Conservation (phyloP, 441 rosid species). For the Caryocar brasiliense region DNA sequence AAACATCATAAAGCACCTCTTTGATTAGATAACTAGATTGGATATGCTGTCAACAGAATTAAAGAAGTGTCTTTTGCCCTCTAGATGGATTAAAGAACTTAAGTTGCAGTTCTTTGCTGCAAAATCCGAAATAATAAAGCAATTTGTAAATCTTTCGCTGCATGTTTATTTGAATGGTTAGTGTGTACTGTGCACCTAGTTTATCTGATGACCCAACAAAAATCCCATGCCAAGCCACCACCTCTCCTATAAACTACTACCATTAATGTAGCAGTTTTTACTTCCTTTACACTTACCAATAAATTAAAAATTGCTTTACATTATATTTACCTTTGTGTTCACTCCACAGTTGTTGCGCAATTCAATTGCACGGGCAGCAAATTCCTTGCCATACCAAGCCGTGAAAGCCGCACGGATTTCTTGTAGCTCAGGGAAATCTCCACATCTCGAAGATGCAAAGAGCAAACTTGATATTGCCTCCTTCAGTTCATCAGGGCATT, state of each 20-base stretch:
- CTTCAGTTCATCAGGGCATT: slow-evolving; percentile 65
- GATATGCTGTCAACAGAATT: no score
- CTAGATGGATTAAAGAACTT: no score
- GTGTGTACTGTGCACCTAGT: no score
- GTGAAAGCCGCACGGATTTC: slow-evolving; percentile 55
- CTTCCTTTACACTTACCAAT: not conserved
- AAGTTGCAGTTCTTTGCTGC: no score
- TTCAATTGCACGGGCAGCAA: slow-evolving; percentile 62
- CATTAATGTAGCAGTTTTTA: no score
- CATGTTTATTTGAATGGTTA: no score
- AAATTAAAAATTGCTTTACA: not conserved
- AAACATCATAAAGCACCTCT: no score
- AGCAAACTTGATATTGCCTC: slow-evolving; percentile 70
- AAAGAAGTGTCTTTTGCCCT: no score
- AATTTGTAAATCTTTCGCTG: no score
- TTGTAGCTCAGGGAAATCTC: slow-evolving; percentile 91
- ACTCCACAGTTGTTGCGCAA: slow-evolving; percentile 70
- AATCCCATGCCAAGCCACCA: not conserved
- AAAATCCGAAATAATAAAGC: no score
- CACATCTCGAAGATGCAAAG: slow-evolving; percentile 68
- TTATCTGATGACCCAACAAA: no score
- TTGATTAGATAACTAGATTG: no score
- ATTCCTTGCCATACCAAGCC: slow-evolving; percentile 70
- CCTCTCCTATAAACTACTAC: not conserved
- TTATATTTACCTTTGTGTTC: slow-evolving; percentile 45